Conservation (phyloP, 257 asterid species). For the Lavandula angustifolia region DNA sequence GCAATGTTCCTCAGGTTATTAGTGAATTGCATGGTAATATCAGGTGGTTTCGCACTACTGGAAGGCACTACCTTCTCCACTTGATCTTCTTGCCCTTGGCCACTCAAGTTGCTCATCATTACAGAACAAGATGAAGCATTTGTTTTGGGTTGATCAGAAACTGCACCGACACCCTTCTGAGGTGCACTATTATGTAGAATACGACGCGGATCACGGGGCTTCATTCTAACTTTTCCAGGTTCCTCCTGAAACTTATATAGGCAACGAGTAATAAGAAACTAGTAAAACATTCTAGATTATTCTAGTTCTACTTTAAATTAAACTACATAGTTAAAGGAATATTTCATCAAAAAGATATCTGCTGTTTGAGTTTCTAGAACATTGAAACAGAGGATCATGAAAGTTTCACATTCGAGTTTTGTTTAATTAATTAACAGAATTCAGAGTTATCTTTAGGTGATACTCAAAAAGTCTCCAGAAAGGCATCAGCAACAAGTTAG, state of each 20-base stretch:
- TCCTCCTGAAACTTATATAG: constrained; percentile 64
- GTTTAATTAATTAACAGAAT: neutral
- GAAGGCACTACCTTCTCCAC: constrained; percentile 42
- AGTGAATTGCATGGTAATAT: constrained; percentile 79
- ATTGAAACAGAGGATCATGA: constrained; percentile 20
- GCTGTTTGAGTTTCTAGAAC: constrained; percentile 4
- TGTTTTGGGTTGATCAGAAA: constrained; percentile 51
- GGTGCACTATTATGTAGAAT: constrained; percentile 56
- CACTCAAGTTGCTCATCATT: constrained; percentile 36
- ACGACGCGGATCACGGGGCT: constrained; percentile 97
- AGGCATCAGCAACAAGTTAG: constrained; percentile 16
- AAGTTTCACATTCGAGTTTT: constrained; percentile 9
- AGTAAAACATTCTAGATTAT: constrained; percentile 10
- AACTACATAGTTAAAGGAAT: neutral
- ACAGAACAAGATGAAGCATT: constrained; percentile 43
- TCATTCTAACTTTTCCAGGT: constrained; percentile 76
- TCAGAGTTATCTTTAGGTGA: constrained; percentile 3
- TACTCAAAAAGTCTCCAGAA: constrained; percentile 1
- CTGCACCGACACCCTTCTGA: constrained; percentile 46
- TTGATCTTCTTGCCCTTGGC: constrained; percentile 55
- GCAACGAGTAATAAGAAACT: constrained; percentile 11
- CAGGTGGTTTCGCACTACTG: constrained; percentile 54
- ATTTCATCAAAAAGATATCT: neutral
- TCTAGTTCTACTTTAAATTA: neutral
- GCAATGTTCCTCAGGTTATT: constrained; percentile 69